Conservation (phyloP, 306 rosid genomes). For the Nissolia schottii region DNA sequence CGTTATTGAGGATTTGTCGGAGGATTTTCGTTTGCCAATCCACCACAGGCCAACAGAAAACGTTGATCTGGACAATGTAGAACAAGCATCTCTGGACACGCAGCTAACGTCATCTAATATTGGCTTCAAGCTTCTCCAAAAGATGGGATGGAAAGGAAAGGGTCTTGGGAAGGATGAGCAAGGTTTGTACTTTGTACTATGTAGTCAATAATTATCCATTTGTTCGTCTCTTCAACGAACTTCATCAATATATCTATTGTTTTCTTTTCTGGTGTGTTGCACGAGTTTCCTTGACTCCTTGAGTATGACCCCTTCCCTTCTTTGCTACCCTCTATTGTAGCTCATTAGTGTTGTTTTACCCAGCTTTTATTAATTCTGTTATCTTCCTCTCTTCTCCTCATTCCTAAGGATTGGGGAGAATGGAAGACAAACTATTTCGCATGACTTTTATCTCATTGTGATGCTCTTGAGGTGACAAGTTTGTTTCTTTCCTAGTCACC, state of each 20-base stretch:
- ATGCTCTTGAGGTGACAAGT: neutral
- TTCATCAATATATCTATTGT: neutral
- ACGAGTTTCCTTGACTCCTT: neutral
- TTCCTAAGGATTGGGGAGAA: neutral
- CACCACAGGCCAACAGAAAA: constrained; percentile 91
- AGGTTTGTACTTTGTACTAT: constrained; percentile 45
- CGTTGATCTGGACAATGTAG: constrained; percentile 89
- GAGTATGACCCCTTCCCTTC: neutral
- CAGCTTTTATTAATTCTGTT: too few relatives aligned
- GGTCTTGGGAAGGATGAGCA: constrained; percentile 98
- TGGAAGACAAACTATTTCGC: neutral
- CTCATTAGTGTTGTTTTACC: neutral
- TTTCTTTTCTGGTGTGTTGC: neutral
- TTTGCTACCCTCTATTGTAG: neutral
- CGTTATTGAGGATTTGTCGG: constrained; percentile 51
- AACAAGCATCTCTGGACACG: constrained; percentile 89
- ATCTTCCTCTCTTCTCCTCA: neutral
- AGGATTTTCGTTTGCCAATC: constrained; percentile 83
- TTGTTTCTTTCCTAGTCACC: neutral
- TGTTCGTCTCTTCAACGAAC: neutral
- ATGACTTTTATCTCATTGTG: constrained; percentile 1
- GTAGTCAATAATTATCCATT: neutral
- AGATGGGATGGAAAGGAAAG: constrained; percentile 99
- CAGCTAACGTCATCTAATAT: constrained; percentile 77
- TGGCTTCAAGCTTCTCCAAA: constrained; percentile 96